Evolutionary conservation across 345 rosid genomes (phyloP).

Genomic region (Dipteronia dyeriana): DNA sequence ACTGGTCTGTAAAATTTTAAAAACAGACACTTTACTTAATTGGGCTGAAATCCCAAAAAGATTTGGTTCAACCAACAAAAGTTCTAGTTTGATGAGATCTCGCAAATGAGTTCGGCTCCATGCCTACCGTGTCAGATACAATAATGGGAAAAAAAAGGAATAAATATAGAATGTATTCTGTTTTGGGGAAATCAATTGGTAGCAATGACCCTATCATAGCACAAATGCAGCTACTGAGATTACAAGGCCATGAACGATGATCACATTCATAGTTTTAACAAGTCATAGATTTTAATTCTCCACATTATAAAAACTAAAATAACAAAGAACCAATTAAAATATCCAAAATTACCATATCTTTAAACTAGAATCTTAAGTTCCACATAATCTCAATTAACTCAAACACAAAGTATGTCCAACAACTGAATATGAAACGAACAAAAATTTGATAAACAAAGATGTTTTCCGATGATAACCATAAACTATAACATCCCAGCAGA

Average conservation of each 20-base stretch:
- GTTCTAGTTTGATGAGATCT: too few relatives aligned
- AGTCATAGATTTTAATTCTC: background rate
- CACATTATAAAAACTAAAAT: background rate
- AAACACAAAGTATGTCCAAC: constrained; percentile 14
- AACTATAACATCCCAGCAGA: background rate
- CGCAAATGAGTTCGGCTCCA: too few relatives aligned
- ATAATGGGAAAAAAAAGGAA: too few relatives aligned
- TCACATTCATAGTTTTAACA: too few relatives aligned
- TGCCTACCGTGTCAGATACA: too few relatives aligned
- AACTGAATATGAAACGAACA: constrained; percentile 1
- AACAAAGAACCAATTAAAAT: background rate
- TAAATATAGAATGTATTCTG: background rate
- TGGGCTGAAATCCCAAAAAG: too few relatives aligned
- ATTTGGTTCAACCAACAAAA: too few relatives aligned
- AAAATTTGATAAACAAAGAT: constrained; percentile 13
- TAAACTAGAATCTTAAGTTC: constrained; percentile 6
- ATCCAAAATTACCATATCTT: background rate
- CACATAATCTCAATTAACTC: constrained; percentile 6
- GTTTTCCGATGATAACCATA: background rate
- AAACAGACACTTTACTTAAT: too few relatives aligned
- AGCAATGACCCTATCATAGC: too few relatives aligned
- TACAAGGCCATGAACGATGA: background rate
- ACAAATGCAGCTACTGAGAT: background rate
- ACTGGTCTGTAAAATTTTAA: too few relatives aligned
- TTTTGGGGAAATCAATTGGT: too few relatives aligned